Evolutionary conservation across 495 filamentous ascomycete genomes (phyloP).

Genomic region (Trichoderma asperelloides): DNA sequence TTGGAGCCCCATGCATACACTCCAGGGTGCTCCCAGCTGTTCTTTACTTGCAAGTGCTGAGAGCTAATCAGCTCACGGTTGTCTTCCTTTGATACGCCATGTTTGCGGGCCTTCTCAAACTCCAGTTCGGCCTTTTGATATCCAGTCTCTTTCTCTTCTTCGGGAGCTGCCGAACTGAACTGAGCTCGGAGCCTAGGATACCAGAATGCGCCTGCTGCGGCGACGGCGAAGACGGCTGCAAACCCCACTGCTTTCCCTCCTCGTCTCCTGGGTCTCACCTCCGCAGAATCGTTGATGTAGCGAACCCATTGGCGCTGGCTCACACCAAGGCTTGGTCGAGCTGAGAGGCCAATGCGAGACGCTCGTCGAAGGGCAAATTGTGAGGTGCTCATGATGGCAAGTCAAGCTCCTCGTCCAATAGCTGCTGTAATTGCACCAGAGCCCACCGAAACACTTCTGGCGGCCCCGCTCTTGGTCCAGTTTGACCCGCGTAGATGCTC

Average conservation of each 20-base stretch:
- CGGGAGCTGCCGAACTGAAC: not conserved
- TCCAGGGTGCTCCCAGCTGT: constrained; percentile 79
- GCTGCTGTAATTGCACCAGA: not conserved
- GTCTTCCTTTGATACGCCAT: constrained; percentile 51
- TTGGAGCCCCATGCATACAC: constrained; percentile 94
- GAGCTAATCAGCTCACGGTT: constrained; percentile 62
- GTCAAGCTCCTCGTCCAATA: not conserved
- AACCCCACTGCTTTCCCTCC: constrained; percentile 17
- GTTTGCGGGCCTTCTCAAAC: constrained; percentile 51
- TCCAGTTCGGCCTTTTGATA: constrained; percentile 36
- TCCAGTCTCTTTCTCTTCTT: not conserved
- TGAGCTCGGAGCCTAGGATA: constrained; percentile 14
- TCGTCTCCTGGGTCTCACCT: constrained; percentile 10
- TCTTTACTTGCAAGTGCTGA: constrained; percentile 77
- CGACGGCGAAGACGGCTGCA: constrained; percentile 17
- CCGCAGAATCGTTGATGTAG: constrained; percentile 14
- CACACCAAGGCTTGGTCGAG: constrained; percentile 10
- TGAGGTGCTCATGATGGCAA: constrained; percentile 16
- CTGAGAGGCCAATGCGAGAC: constrained; percentile 14
- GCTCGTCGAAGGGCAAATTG: constrained; percentile 20
- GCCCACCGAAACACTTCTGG: not conserved
- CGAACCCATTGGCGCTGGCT: constrained; percentile 23
- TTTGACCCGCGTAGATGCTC: not conserved
- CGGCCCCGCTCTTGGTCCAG: not conserved
- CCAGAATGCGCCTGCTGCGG: constrained; percentile 22